Conservation (phyloP, 441 rosid species). For the Rhodomyrtus psidioides region DNA sequence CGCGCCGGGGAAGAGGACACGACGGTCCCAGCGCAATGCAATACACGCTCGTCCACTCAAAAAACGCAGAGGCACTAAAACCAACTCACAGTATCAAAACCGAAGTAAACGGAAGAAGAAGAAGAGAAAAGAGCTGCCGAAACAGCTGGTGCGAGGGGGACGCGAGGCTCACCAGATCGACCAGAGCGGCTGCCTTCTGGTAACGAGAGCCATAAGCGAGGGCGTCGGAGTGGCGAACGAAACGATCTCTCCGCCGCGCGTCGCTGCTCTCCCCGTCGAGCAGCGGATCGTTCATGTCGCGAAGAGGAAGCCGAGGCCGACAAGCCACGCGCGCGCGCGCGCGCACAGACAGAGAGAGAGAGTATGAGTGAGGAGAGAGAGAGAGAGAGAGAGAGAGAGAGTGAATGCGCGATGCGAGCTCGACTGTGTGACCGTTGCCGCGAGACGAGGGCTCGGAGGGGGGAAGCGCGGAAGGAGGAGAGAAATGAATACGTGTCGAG, state of each 20-base stretch:
- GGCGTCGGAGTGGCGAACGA: slow-evolving; percentile 64
- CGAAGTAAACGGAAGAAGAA: background rate
- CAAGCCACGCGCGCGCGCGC: background rate
- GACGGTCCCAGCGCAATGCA: background rate
- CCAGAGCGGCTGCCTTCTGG: slow-evolving; percentile 95
- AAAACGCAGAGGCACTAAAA: background rate
- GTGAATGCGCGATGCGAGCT: background rate
- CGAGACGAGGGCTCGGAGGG: background rate
- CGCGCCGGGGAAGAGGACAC: background rate
- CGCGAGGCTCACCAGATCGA: slow-evolving; percentile 63
- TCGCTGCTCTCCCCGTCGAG: slow-evolving; percentile 40
- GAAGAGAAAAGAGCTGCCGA: background rate
- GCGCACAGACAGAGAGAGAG: background rate
- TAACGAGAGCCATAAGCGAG: slow-evolving; percentile 64
- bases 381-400: background rate
- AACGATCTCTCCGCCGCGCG: slow-evolving; percentile 11
- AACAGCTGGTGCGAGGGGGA: background rate
- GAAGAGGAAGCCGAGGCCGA: background rate
- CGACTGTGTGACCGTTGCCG: background rate
- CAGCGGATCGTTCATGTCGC: slow-evolving; percentile 48
- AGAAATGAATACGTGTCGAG: background rate
- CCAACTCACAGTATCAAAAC: background rate
- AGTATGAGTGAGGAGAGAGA: background rate
- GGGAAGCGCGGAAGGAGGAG: background rate
- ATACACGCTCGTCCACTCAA: background rate